These are phyloP conservation scores for Boletellus emodensis DNA, from an alignment of 768 basidiomycete species.

Conservation along the genomic window DNA sequence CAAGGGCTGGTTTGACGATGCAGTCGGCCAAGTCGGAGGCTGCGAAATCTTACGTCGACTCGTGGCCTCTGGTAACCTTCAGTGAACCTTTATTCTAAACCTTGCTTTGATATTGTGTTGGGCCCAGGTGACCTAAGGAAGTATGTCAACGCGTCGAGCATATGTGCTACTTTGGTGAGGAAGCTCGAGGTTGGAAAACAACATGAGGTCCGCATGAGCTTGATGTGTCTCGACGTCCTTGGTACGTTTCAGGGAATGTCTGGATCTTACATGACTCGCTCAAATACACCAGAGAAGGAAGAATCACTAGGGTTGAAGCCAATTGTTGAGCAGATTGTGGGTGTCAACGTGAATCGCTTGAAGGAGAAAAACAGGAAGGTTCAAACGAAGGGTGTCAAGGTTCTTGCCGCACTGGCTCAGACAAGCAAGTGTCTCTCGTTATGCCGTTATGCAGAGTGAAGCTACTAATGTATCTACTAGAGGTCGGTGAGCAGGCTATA, in stretches of 20 bases:
- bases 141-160: constrained; percentile 6
- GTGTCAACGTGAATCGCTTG: neutral
- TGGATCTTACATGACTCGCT: no score
- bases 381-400: constrained; percentile 4
- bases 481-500: constrained; percentile 1
- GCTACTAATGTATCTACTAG: neutral
- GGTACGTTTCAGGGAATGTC: constrained; percentile 4
- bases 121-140: constrained; percentile 8
- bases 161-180: constrained; percentile 10
- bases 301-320: neutral
- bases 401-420: constrained; percentile 5
- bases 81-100: no score
- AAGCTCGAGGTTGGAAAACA: constrained; percentile 12
- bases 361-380: neutral
- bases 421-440: constrained; percentile 1
- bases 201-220: constrained; percentile 16
- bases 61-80: neutral
- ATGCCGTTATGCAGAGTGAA: no score
- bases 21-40: constrained; percentile 11
- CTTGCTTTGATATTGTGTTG: no score
- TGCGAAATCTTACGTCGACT: neutral
- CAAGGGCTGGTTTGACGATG: constrained; percentile 22
- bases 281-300: no score
- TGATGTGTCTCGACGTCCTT: constrained; percentile 21
- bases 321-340: neutral